Base-by-base conservation (phyloP, 83 land plant genomes). In the Larix sibirica region DNA sequence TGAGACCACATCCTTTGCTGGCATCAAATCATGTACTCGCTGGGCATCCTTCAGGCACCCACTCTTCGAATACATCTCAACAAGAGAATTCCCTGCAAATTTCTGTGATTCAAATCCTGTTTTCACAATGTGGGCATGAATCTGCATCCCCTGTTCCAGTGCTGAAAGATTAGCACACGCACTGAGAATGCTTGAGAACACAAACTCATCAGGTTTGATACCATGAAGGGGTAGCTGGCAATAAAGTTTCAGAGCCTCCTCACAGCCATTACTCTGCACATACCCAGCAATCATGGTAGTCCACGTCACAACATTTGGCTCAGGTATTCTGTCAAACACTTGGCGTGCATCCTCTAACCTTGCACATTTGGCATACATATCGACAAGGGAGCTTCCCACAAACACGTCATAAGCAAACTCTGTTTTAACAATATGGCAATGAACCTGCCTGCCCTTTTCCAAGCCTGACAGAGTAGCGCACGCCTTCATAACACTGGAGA, bases 11-110 rank as follows among this genome's bases (percentile, higher is more conserved):
- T 92, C 89, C 81, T 70, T 86, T 20, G 54, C 66, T 1, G 87
- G 85, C 62, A 92, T 83, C 62, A 87, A 81, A 8, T 79, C 26
- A 68, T 89, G 88, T 26, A 92, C 87, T 33, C 82, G 83, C 13
- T 83, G 68, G 12, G 94, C 84, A 77, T 86, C 86, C 42, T 23
- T 76, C 21, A 92, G 86, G 82, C 88, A 88, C 14, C 90, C 94
- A 81, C 94, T 89, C 77, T 92, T 92, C 6, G 91, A 89, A 86
- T 92, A 92, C 94, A 92, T 92, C 79, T 92, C 94, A 66, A 92
- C 81, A 33, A 92, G 70, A 66, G 94, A 90, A 83, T 91, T 90
- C n/a, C 89, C 94, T 50, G 88, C 17, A 14, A 68, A 86, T 50
- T 87, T 88, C 79, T 80, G 86, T 9, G 82, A 59, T 12, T 23